Evolutionary conservation across 1,139 yeast species (phyloP), one percentile per base, ranked within the genome.

Genomic region (Candida anutae): DNA sequence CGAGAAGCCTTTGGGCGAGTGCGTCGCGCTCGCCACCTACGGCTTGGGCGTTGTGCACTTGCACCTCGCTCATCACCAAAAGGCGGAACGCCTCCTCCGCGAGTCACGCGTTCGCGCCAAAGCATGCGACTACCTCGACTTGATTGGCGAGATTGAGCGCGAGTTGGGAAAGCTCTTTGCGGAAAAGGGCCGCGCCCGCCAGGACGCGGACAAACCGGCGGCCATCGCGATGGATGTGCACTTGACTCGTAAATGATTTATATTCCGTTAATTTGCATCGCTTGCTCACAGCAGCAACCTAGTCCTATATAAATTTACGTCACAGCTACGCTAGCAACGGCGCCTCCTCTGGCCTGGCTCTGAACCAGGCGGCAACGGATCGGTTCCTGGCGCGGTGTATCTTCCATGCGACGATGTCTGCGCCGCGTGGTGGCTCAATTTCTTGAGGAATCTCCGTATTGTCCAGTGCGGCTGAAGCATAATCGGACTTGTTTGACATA

Each of bases 41-140:
- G 94, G 95, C 0, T 60, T 84, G 23, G 97, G 95, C 0, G 94
- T 87, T 4, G 68, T 84, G 11, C 68, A 74, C 27, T 53, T 82
- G 13, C 87, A 83, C 45, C 45, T 61, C 22, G 67, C 74, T 1
- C 57, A 77, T 14, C 61, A 65, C 32, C 66, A 64, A 15, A 59
- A 65, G 36, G 87, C 95, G 0, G 75, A 73, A 38, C 62, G 76
- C 21, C 55, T 72, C 18, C 58, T 87, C 25, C 61, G 81, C 13
- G 90, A 81, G 48, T 75, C 94, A 0, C 64, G 87, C 25, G 67
- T 78, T 12, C 59, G 87, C 36, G 87, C 94, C 2, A 69, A 69
- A 40, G 77, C 76, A 10, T 69, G 83, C 37, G 79, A 78, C 13
- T 76, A 81, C 44, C 61, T 60, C 13, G 83, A 78, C 25, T 58